Percentiles rank a stretch among this genome's conserved stretches.
These are phyloP conservation scores for Xylaria venustula DNA, from an alignment of 495 filamentous ascomycete species.

Conservation along the genomic window DNA sequence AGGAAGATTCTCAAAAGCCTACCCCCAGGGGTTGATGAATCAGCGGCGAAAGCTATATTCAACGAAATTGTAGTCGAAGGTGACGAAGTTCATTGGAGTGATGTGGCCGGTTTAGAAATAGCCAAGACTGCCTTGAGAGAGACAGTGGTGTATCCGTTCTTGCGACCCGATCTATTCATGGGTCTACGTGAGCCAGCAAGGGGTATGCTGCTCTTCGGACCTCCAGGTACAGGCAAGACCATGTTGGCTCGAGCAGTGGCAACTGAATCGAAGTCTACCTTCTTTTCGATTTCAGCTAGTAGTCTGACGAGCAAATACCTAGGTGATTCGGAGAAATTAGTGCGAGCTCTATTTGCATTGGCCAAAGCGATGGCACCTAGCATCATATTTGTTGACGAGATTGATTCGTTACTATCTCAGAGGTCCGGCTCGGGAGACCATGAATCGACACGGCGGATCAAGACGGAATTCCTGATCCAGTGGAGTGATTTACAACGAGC, in stretches of 20 bases:
- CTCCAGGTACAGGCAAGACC: slow-evolving; percentile 95
- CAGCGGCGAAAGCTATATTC: slow-evolving; percentile 84
- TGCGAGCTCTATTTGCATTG: slow-evolving; percentile 85
- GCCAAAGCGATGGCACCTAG: slow-evolving; percentile 88
- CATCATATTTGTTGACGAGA: slow-evolving; percentile 99
- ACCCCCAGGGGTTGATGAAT: slow-evolving; percentile 74
- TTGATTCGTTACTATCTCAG: slow-evolving; percentile 88
- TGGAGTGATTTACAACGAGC: slow-evolving; percentile 93
- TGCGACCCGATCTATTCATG: slow-evolving; percentile 93
- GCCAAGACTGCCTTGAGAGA: slow-evolving; percentile 94
- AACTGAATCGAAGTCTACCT: slow-evolving; percentile 91
- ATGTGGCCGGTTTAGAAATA: slow-evolving; percentile 86
- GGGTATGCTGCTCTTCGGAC: slow-evolving; percentile 95
- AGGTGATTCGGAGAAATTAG: slow-evolving; percentile 94
- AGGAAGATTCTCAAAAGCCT: slow-evolving; percentile 67
- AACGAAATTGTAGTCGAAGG: slow-evolving; percentile 96
- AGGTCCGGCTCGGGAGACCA: slow-evolving; percentile 82
- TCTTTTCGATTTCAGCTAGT: slow-evolving; percentile 95
- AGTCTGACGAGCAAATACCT: slow-evolving; percentile 95
- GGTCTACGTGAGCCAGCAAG: slow-evolving; percentile 90
- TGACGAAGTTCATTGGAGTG: slow-evolving; percentile 92
- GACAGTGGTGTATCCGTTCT: slow-evolving; percentile 95
- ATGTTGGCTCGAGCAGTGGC: slow-evolving; percentile 96
- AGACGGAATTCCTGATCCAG: slow-evolving; percentile 97
- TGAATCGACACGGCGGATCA: slow-evolving; percentile 89